A percentile compares a stretch with the other conserved stretches of the same genome.
Evolutionary conservation across 495 filamentous ascomycete species (phyloP).

Genomic region (Platismatia glauca): DNA sequence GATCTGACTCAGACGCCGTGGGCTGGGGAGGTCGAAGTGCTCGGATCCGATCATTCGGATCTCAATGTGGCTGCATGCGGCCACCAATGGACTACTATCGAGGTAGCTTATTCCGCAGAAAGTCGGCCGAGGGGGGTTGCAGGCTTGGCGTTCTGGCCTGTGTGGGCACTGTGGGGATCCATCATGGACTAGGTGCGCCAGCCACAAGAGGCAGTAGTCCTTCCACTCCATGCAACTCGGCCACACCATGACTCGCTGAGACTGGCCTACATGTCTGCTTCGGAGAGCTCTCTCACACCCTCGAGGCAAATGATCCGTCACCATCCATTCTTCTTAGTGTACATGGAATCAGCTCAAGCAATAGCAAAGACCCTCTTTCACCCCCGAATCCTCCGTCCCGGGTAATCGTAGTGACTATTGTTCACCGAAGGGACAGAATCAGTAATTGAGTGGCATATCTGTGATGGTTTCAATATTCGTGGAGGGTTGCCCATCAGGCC

Average conservation of each 20-base stretch:
- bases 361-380: background rate
- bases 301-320: background rate
- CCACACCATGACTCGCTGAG: background rate
- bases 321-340: background rate
- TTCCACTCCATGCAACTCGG: background rate
- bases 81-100: background rate
- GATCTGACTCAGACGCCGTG: conserved; percentile 1
- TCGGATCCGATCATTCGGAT: background rate
- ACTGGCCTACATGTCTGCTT: background rate
- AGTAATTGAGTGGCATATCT: background rate
- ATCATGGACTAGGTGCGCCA: no score
- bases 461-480: background rate
- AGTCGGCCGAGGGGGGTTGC: background rate
- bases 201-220: no score
- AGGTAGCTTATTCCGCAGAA: background rate
- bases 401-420: background rate
- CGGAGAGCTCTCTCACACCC: background rate
- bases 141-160: background rate
- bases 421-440: background rate
- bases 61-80: background rate
- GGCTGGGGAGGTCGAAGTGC: background rate
- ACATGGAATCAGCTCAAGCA: background rate
- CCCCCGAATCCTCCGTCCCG: background rate
- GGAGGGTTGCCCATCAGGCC: background rate
- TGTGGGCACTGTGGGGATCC: background rate